Evolutionary conservation across 2,329 filamentous ascomycete genomes (phyloP).

Genomic region (Neofusicoccum cordaticola): DNA sequence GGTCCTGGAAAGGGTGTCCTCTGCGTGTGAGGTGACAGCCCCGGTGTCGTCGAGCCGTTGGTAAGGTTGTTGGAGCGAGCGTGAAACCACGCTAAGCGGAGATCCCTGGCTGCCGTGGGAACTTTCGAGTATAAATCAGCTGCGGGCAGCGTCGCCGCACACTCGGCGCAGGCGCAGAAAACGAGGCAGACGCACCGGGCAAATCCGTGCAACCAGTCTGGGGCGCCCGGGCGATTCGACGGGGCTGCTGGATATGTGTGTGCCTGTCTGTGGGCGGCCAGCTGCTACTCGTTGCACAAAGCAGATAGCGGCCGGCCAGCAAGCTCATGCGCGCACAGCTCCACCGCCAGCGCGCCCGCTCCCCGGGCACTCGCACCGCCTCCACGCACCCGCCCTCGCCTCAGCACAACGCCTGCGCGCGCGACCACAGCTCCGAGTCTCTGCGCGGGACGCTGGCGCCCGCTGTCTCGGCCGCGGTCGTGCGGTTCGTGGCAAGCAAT

Average conservation of each 20-base stretch:
- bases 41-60: slow-evolving; percentile 11
- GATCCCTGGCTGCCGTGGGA: slow-evolving; percentile 11
- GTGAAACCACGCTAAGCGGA: slow-evolving; percentile 14
- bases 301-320: neutral
- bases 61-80: slow-evolving; percentile 10
- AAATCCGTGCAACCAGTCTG: neutral
- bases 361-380: neutral
- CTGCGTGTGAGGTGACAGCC: slow-evolving; percentile 9
- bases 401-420: neutral
- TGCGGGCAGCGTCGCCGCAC: neutral
- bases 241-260: neutral
- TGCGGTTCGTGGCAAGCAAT: neutral
- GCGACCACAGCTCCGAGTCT: neutral
- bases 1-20: slow-evolving; percentile 12
- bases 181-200: neutral
- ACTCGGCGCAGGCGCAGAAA: neutral
- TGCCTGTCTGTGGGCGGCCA: neutral
- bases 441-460: neutral
- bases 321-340: neutral
- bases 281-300: neutral
- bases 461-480: neutral
- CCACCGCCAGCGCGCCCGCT: neutral
- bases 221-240: neutral
- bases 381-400: neutral
- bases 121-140: slow-evolving; percentile 4